Base-by-base conservation (phyloP, 1,139 yeast species). In the Magnusiomyces fungicola region DNA sequence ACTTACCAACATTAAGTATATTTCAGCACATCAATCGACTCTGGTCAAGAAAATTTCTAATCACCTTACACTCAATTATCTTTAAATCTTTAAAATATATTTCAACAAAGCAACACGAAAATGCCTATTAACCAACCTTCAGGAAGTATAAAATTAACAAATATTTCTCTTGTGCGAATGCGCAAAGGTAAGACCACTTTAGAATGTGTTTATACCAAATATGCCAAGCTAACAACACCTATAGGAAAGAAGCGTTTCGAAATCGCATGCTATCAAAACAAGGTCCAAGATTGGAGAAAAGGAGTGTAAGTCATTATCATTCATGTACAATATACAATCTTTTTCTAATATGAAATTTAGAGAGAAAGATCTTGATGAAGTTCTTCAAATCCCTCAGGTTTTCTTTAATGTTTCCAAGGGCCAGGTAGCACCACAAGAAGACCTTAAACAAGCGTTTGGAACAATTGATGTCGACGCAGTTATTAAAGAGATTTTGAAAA, bases 321-420 rank as follows among this genome's bases (percentile, higher is more conserved):
- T 5, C 12, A n/a, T 10, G 4, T 24, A 2, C 24, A 25, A 19
- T 3, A 21, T 37, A 22, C 19, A 25, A 27, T 10, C 12, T 22
- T 4, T 36, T 23, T 19, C 41, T 45, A 38, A 46, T 34, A 22
- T 14, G 25, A 19, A 3, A 25, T 32, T 4, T 33, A 70, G 73
- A 10, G 98, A 94, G 63, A 92, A 87, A 59, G 97, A 92, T 64
- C 66, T 94, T 12, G 98, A 92, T 69, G 98, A 92, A 64, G 98
- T 92, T 3, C 71, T 92, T 40, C 98, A 92, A 64, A 89, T 92
- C 48, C 96, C 90, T n/a, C 96, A 86, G 64, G 95, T 92, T 1
- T 92, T 94, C 62, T 68, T 81, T 43, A 92, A 94, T 63, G 98
- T 90, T 0, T 87, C 96, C 21, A 92, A 94, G 62, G 98, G 98